Percentiles rank a stretch among this genome's conserved stretches.
phyloP scores from a whole-genome alignment of 176 grass and related monocot genomes.

The Triticum urartu region DNA sequence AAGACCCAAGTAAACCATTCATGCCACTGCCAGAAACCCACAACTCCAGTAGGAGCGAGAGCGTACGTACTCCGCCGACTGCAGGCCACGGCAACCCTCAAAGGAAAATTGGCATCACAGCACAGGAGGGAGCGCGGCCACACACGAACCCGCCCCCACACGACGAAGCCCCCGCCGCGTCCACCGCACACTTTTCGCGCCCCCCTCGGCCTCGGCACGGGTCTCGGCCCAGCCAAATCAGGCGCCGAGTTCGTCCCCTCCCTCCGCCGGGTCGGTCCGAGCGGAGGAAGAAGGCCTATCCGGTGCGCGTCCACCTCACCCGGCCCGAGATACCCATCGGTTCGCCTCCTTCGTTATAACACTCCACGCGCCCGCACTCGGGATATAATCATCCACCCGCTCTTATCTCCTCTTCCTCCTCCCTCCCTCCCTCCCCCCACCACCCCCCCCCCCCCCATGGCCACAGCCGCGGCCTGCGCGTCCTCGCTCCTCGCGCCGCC shows the following conservation, averaged over 20 bases:
- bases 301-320: constrained; percentile 3
- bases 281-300: neutral
- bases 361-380: constrained; percentile 29
- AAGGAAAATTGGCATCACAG: no score
- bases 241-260: neutral
- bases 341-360: neutral
- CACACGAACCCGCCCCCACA: neutral
- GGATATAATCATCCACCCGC: constrained; percentile 11
- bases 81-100: no score
- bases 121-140: neutral
- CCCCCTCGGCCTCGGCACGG: neutral
- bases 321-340: neutral
- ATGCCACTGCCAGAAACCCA: no score
- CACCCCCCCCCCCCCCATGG: constrained; percentile 20
- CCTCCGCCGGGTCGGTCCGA: neutral
- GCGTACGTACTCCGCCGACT: no score
- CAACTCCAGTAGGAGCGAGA: no score
- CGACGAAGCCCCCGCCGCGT: neutral
- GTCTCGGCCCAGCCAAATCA: constrained; percentile 11
- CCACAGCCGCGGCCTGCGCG: constrained; percentile 31
- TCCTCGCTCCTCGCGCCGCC: constrained; percentile 46
- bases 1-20: no score
- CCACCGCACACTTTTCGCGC: constrained; percentile 13
- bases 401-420: constrained; percentile 8
- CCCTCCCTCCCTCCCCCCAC: neutral